These are phyloP conservation scores for Lodderomyces orthopsilosis DNA, from an alignment of 1,139 yeast genomes.

Conservation along the genomic window DNA sequence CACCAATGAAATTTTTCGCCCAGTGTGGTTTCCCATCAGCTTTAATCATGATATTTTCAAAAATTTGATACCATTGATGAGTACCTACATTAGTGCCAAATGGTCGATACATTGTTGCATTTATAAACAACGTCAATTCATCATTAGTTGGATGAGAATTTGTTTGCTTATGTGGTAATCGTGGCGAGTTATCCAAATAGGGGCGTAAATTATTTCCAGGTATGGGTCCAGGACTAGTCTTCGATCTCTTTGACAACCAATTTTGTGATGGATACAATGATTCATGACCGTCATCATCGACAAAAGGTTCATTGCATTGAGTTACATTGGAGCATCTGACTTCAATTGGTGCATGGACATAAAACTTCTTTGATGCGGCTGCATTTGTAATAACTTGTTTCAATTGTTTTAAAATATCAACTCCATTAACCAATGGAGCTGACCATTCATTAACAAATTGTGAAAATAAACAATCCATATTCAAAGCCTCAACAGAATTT, in stretches of 20 bases:
- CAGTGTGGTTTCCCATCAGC: constrained; percentile 96
- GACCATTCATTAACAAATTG: constrained; percentile 98
- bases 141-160: constrained; percentile 55
- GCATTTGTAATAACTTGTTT: constrained; percentile 63
- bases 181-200: constrained; percentile 74
- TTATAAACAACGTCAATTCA: constrained; percentile 80
- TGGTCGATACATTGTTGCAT: constrained; percentile 96
- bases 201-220: constrained; percentile 85
- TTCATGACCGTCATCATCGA: constrained; percentile 45
- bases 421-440: constrained; percentile 77
- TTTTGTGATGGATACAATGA: constrained; percentile 41
- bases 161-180: constrained; percentile 51
- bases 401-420: constrained; percentile 63
- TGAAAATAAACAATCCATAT: constrained; percentile 92
- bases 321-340: constrained; percentile 91
- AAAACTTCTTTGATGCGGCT: constrained; percentile 58
- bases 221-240: constrained; percentile 62
- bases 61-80: constrained; percentile 77
- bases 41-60: constrained; percentile 71
- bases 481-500: constrained; percentile 79
- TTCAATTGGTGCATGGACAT: constrained; percentile 93
- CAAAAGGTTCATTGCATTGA: constrained; percentile 38
- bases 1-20: constrained; percentile 96
- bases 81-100: constrained; percentile 73
- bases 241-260: constrained; percentile 38